Evolutionary conservation across 352 stramenopile species (phyloP).

Genomic region (Saprolegnia parasitica): DNA sequence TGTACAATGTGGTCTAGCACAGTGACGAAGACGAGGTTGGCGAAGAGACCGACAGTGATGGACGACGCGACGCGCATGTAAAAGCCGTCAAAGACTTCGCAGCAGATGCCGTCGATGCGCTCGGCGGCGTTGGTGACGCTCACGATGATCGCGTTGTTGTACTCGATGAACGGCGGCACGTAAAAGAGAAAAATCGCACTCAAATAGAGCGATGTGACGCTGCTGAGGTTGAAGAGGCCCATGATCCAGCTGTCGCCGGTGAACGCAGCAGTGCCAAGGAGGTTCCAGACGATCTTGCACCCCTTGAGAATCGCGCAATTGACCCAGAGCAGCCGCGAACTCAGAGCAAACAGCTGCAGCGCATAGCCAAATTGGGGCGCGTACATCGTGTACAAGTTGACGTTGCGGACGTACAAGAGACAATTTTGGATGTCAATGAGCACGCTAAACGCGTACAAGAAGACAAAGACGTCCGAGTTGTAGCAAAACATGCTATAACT

Average conservation of each 20-base stretch:
- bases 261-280: background rate
- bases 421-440: constrained; percentile 10
- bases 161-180: constrained; percentile 4
- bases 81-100: constrained; percentile 8
- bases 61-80: background rate
- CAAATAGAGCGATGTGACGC: constrained; percentile 1
- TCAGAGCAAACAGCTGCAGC: background rate
- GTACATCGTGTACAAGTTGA: constrained; percentile 4
- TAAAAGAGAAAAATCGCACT: background rate
- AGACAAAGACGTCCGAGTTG: constrained; percentile 21
- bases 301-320: constrained; percentile 17
- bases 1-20: constrained; percentile 8
- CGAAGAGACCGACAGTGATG: background rate
- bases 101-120: background rate
- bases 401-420: background rate
- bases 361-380: background rate
- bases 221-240: constrained; percentile 12
- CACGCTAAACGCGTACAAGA: constrained; percentile 7
- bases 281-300: background rate
- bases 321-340: constrained; percentile 9
- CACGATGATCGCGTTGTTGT: background rate
- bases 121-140: background rate
- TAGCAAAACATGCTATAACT: constrained; percentile 10
- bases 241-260: background rate
- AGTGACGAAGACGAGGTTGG: background rate